Base-by-base conservation (phyloP, 371 early-diverging fungal species). In the Amoeboaphelidium protococcarum region DNA sequence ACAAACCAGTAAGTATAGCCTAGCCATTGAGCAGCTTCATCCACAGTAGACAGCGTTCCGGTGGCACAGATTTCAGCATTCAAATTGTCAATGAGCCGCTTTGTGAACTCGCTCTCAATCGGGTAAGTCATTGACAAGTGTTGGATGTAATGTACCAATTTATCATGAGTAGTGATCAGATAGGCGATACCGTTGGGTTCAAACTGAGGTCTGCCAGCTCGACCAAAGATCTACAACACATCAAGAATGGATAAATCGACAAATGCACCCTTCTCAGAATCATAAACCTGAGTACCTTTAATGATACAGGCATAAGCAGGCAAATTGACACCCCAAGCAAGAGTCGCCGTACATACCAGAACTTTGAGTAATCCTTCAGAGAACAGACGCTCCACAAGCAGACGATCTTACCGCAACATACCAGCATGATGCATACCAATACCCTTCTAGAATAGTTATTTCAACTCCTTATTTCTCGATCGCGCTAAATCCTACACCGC, bases 311-410 rank as follows among this genome's bases (percentile, higher is more conserved):
- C 79, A 60, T 97, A 88, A 16, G 98, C 98, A 23, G 99, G 99
- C 54, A 99, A 72, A 59, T 99, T 99, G 49, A 99, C 99, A 65
- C 99, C 99, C 98, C 98, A 98, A 25, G 99, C 99, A 44, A 99
- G 67, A 0, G 99, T 99, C 13, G 98, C 90, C 10, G 99, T 99
- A 2, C 86, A 88, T 27, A 89, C 84, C 42, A 99, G 71, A 16
- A 97, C 86, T 61, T 84, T 78, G 50, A 99, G 66, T 48, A 83
- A 81, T 1, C 84, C 82, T 44, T 78, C 82, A 21, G 71, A 74
- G 63, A 98, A 98, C 55, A 90, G 56, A 24, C 88, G 80, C 65
- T 99, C 99, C 16, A 91, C 87, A 26, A 80, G 58, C 6, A 79
- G 76, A 60, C 99, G 83, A 58, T 95, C 90, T 22, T 76, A 69